Evolutionary conservation across 441 rosid genomes (phyloP).

Genomic region (Dalechampia spathulata): DNA sequence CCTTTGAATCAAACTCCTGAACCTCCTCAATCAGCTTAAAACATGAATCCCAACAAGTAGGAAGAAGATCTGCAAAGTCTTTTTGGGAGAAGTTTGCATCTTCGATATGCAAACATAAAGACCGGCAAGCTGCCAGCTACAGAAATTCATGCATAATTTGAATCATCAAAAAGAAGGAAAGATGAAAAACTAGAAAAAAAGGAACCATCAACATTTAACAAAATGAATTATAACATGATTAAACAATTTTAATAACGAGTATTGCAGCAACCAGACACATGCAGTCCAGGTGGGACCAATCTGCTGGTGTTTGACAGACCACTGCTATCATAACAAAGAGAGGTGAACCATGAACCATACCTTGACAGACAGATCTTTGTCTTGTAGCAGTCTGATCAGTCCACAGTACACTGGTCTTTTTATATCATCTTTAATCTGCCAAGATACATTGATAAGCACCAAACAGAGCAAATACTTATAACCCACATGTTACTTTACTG

Average conservation of each 20-base stretch:
- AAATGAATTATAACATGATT: neutral
- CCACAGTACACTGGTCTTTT: conserved; percentile 89
- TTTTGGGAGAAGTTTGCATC: conserved; percentile 90
- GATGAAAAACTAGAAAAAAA: conserved; percentile 5
- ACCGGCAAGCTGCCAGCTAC: conserved; percentile 96
- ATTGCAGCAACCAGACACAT: neutral
- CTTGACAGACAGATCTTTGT: conserved; percentile 80
- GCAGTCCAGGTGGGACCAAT: neutral
- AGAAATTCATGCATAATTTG: conserved; percentile 26
- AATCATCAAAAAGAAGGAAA: conserved; percentile 17
- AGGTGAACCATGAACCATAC: conserved; percentile 36
- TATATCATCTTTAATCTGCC: conserved; percentile 86
- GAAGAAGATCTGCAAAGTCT: conserved; percentile 82
- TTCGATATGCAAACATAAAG: conserved; percentile 87
- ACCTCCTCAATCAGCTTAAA: conserved; percentile 91
- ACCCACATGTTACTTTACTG: neutral
- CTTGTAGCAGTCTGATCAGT: conserved; percentile 76
- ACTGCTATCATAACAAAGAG: neutral
- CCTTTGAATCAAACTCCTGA: conserved; percentile 99
- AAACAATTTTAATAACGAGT: neutral
- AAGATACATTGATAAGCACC: conserved; percentile 22
- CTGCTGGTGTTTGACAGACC: neutral
- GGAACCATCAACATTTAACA: no score
- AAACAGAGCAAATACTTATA: neutral
- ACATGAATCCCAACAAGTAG: conserved; percentile 84